A percentile compares a stretch with the other conserved stretches of the same genome.
Evolutionary conservation across 495 filamentous ascomycete species (phyloP).

Genomic region (Trichoderma asperelloides): DNA sequence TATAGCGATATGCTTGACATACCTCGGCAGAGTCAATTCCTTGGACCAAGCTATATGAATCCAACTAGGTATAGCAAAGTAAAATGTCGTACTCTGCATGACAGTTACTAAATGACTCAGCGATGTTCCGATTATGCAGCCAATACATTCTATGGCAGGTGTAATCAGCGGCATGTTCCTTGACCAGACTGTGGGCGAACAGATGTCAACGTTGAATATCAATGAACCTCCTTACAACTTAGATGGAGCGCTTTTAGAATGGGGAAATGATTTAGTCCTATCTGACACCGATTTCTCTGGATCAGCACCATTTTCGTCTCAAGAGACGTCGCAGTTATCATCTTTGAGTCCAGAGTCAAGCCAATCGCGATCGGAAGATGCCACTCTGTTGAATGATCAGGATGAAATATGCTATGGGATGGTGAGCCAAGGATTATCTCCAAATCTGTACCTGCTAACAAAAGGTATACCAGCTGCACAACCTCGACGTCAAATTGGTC

Average conservation of each 20-base stretch:
- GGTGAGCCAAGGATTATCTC: slow-evolving; percentile 2
- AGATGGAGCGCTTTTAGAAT: neutral
- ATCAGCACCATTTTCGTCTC: neutral
- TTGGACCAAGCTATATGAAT: neutral
- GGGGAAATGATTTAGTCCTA: neutral
- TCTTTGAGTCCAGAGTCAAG: neutral
- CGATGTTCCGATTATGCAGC: neutral
- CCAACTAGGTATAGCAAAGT: neutral
- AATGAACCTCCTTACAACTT: neutral
- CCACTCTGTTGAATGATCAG: neutral
- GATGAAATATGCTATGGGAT: slow-evolving; percentile 23
- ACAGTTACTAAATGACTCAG: neutral
- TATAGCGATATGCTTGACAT: neutral
- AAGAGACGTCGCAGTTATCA: neutral
- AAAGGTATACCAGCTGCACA: neutral
- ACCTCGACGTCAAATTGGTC: slow-evolving; percentile 15
- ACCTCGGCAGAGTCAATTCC: neutral
- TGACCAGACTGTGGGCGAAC: neutral
- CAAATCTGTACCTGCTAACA: neutral
- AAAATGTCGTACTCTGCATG: neutral
- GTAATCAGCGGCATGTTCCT: neutral
- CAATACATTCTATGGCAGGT: neutral
- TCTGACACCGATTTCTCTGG: neutral
- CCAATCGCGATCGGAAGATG: neutral
- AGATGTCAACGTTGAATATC: neutral